Evolutionary conservation across 73 alveolate genomes (phyloP).

Genomic region (Paramecium biaurelia): DNA sequence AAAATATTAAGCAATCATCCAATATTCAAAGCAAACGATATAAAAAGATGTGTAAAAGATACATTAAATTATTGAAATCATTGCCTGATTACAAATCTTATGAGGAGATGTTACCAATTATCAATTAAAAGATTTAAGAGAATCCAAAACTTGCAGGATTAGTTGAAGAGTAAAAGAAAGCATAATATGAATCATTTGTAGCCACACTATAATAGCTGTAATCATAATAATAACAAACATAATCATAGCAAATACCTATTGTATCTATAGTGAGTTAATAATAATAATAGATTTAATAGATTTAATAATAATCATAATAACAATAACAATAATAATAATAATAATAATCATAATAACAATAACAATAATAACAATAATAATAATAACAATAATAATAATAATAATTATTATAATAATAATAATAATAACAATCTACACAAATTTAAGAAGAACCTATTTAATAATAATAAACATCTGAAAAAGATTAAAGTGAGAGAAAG

Average conservation of each 20-base stretch:
- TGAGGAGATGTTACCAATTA: neutral
- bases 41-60: constrained; percentile 36
- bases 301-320: neutral
- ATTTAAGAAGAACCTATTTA: neutral
- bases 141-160: constrained; percentile 22
- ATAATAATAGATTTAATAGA: neutral
- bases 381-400: neutral
- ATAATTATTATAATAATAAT: neutral
- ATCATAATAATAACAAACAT: neutral
- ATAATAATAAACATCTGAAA: neutral
- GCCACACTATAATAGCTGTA: neutral
- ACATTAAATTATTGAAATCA: constrained; percentile 23
- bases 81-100: constrained; percentile 18
- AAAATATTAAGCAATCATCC: constrained; percentile 16
- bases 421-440: neutral
- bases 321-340: neutral
- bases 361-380: neutral
- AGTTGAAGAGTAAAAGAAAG: constrained; percentile 16
- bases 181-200: neutral
- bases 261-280: neutral
- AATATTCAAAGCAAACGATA: neutral
- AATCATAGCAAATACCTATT: neutral
- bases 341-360: neutral
- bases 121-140: constrained; percentile 18
- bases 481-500: constrained; percentile 28